These are phyloP conservation scores for Fusarium hostae DNA, from an alignment of 2,329 filamentous ascomycete species.

Conservation along the genomic window DNA sequence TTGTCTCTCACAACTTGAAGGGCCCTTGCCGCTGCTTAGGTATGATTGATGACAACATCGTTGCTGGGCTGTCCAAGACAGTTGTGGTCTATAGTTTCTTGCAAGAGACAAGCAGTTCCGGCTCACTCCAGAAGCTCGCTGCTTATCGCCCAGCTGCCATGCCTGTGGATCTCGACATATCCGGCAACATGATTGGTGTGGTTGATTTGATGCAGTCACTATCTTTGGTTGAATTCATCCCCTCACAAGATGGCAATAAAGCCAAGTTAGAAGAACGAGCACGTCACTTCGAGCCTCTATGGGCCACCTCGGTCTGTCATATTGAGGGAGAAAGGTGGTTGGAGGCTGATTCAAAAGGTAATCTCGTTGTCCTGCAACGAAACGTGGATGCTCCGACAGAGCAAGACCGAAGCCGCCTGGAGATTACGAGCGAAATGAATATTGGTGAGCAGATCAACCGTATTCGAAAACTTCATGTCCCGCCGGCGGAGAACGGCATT, in stretches of 20 bases:
- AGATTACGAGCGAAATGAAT: constrained; percentile 82
- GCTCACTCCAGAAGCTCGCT: constrained; percentile 74
- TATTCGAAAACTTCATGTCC: constrained; percentile 79
- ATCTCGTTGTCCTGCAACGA: constrained; percentile 81
- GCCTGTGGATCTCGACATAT: constrained; percentile 82
- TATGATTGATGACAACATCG: constrained; percentile 79
- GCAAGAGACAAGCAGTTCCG: constrained; percentile 66
- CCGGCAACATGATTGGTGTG: constrained; percentile 80
- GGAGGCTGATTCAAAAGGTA: constrained; percentile 87
- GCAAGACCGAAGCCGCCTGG: constrained; percentile 76
- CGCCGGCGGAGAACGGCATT: constrained; percentile 70
- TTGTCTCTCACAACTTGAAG: constrained; percentile 76
- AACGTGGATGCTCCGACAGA: constrained; percentile 78
- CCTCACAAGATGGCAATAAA: constrained; percentile 64
- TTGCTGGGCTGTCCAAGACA: constrained; percentile 90
- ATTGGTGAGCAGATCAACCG: constrained; percentile 94
- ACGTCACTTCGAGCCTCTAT: constrained; percentile 82
- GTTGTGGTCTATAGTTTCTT: constrained; percentile 69
- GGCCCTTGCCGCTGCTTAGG: constrained; percentile 84
- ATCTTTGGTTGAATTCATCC: constrained; percentile 77
- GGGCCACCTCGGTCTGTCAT: constrained; percentile 82
- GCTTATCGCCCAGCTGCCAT: constrained; percentile 85
- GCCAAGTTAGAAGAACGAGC: constrained; percentile 78
- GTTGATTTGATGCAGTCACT: constrained; percentile 95
- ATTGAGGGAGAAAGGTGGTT: constrained; percentile 81